Evolutionary conservation across 768 basidiomycete genomes (phyloP).

Genomic region (Mycena venus): DNA sequence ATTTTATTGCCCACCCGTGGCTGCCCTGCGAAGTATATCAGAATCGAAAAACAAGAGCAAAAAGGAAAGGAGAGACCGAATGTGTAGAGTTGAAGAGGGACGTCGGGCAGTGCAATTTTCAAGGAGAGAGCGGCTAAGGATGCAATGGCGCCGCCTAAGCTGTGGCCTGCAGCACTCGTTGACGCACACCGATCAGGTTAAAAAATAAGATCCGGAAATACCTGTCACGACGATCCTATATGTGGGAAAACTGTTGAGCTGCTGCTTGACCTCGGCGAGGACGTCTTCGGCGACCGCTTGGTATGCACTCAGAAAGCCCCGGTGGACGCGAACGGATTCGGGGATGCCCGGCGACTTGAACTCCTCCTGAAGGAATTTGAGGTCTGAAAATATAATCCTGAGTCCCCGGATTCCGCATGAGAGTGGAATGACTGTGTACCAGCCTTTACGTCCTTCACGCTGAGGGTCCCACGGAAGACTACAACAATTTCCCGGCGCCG

Average conservation of each 20-base stretch:
- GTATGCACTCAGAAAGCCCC: slow-evolving; percentile 4
- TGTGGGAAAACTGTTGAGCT: background rate
- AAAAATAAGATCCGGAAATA: no score
- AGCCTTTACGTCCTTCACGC: slow-evolving; percentile 46
- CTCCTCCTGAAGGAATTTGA: slow-evolving; percentile 43
- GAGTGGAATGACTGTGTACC: slow-evolving; percentile 31
- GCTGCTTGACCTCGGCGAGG: background rate
- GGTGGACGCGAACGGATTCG: background rate
- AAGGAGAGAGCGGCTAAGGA: background rate
- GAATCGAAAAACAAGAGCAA: background rate
- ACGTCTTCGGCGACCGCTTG: slow-evolving; percentile 1
- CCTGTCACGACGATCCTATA: background rate
- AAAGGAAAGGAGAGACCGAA: background rate
- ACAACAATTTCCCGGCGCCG: slow-evolving; percentile 52
- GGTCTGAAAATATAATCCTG: no score
- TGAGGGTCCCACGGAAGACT: slow-evolving; percentile 49
- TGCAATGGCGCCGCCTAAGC: background rate
- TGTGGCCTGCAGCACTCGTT: no score
- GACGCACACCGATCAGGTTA: no score
- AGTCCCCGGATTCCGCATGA: no score
- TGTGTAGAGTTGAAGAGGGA: background rate
- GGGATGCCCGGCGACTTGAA: slow-evolving; percentile 44
- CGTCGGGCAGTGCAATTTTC: background rate
- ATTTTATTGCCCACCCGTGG: background rate
- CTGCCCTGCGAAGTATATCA: background rate